Evolutionary conservation across 352 stramenopile genomes (phyloP).

Genomic region (Pythium biforme): DNA sequence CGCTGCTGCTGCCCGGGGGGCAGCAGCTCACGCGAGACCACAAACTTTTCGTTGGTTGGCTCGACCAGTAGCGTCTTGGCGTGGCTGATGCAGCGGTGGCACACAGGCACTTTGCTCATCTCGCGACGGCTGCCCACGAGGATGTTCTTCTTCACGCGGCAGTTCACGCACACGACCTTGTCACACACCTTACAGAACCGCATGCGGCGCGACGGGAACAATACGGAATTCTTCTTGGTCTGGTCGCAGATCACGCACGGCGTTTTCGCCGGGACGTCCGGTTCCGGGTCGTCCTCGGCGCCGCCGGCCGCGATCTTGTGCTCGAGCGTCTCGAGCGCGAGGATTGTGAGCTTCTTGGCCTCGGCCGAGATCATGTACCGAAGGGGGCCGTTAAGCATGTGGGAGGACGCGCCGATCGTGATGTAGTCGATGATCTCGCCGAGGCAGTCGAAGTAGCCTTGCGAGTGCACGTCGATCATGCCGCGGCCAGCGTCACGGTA

Average conservation of each 20-base stretch:
- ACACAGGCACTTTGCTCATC: conserved; percentile 31
- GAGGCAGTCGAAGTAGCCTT: conserved; percentile 43
- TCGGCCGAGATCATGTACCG: conserved; percentile 43
- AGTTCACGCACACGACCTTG: conserved; percentile 41
- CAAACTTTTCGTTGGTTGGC: conserved; percentile 23
- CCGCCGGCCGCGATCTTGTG: conserved; percentile 20
- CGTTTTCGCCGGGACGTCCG: background rate
- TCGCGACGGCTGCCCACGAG: conserved; percentile 32
- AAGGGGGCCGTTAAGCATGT: conserved; percentile 38
- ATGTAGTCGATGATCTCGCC: conserved; percentile 31
- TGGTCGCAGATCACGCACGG: conserved; percentile 26
- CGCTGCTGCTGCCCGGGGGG: background rate
- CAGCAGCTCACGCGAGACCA: conserved; percentile 16
- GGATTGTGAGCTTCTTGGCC: conserved; percentile 52
- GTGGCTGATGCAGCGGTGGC: conserved; percentile 39
- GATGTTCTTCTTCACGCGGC: conserved; percentile 44
- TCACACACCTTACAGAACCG: conserved; percentile 43
- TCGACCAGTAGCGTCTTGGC: conserved; percentile 31
- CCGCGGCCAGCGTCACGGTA: conserved; percentile 40
- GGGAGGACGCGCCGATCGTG: conserved; percentile 17
- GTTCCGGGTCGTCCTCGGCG: conserved; percentile 1
- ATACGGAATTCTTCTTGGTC: conserved; percentile 9
- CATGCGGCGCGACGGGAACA: conserved; percentile 20
- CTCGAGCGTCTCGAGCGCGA: conserved; percentile 27
- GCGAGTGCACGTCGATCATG: conserved; percentile 43